Base-by-base conservation (phyloP, 129 eudicot genomes). In the Kitagawia praeruptora region DNA sequence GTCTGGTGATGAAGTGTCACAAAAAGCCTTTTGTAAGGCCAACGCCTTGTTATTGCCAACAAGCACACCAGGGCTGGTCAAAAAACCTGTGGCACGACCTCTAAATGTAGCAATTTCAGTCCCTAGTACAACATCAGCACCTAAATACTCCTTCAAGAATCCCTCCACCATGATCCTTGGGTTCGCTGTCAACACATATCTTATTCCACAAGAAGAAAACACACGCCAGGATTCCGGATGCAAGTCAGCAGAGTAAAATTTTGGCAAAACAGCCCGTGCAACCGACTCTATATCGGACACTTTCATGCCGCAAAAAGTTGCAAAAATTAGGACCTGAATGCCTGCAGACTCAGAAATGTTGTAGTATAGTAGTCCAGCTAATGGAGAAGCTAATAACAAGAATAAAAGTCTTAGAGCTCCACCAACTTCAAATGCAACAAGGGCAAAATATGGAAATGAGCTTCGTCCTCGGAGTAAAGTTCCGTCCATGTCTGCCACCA, bases 141-240 rank as follows among this genome's bases (percentile, higher is more conserved):
- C 89, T 66, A 91, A 87, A 69, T 81, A 86, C 77, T 90, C 95
- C 78, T 86, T 87, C 80, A 88, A 63, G 77, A 90, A 88, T 39
- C 92, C 81, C 77, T 88, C 92, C 70, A 90, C 95, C 92, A 90
- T 90, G 66, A 90, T 83, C 80, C 86, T 85, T 0, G 95, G 95
- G 44, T 90, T 90, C n/a, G 95, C 95, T 12, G 95, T 90, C 64
- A 88, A 48, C 23, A 87, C 92, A 76, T 87, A 88, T 56, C 88
- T 80, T 23, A 75, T 86, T 70, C 92, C 92, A 79, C 92, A 90
- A 41, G 95, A 86, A 6, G 92, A 84, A 61, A 90, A 90, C 75
- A 90, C 95, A 0, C 90, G 87, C 91, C 91, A 90, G 67, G 88
- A 70, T 76, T 90, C 95, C 0, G 95, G 92, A 54, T 90, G 95